Evolutionary conservation across 495 filamentous ascomycete genomes (phyloP).

Genomic region (Tuber brumale): DNA sequence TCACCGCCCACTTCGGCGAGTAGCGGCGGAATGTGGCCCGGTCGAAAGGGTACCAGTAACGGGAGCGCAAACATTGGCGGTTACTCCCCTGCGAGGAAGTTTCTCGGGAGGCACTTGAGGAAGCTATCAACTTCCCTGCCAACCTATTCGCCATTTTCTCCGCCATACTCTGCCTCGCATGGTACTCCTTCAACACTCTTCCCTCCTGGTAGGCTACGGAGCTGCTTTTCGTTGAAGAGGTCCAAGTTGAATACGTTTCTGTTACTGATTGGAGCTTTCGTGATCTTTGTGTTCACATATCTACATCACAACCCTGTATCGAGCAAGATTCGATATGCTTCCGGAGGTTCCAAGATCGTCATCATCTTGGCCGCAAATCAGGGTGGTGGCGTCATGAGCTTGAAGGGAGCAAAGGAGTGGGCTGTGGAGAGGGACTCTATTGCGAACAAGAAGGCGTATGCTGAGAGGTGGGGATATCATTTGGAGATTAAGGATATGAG

Average conservation of each 20-base stretch:
- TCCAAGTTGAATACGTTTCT: conserved; percentile 21
- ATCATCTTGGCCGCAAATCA: conserved; percentile 90
- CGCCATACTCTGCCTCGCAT: conserved; percentile 17
- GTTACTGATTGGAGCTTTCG: conserved; percentile 19
- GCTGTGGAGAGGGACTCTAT: conserved; percentile 95
- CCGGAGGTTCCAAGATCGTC: conserved; percentile 84
- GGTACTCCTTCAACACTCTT: conserved; percentile 23
- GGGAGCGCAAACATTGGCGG: conserved; percentile 22
- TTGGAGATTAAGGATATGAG: conserved; percentile 96
- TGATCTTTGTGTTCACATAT: conserved; percentile 31
- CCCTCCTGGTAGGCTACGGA: background rate
- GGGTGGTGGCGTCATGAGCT: conserved; percentile 97
- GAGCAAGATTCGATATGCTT: conserved; percentile 47
- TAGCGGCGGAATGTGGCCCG: background rate
- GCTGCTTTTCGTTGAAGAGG: conserved; percentile 14
- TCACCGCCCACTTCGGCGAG: conserved; percentile 14
- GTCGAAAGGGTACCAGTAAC: background rate
- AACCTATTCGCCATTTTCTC: conserved; percentile 33
- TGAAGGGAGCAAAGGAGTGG: conserved; percentile 97
- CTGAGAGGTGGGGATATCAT: conserved; percentile 83
- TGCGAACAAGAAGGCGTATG: conserved; percentile 87
- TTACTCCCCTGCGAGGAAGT: conserved; percentile 35
- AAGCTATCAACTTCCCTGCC: conserved; percentile 41
- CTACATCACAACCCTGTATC: conserved; percentile 39
- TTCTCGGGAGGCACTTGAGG: conserved; percentile 40